Evolutionary conservation across 2,329 filamentous ascomycete species (phyloP).

Genomic region (Fusarium mundagurra): DNA sequence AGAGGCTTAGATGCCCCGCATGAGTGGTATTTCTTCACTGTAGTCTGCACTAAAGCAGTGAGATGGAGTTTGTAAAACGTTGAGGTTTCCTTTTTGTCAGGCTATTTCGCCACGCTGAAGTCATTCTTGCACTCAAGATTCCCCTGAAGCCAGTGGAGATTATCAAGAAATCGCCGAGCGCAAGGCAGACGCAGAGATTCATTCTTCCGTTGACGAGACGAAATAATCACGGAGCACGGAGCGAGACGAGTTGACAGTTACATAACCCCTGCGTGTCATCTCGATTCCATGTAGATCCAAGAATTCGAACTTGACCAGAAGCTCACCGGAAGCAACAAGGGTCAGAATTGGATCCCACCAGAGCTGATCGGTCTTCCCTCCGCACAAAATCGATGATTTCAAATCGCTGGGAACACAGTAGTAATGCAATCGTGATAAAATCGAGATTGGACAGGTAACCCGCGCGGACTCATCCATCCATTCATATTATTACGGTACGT

Average conservation of each 20-base stretch:
- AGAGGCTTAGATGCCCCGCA: neutral
- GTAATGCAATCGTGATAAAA: constrained; percentile 4
- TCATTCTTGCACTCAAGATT: constrained; percentile 4
- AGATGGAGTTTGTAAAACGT: constrained; percentile 1
- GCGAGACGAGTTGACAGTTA: constrained; percentile 30
- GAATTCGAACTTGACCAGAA: constrained; percentile 31
- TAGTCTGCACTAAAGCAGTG: constrained; percentile 2
- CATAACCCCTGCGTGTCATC: constrained; percentile 35
- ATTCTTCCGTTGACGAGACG: constrained; percentile 13
- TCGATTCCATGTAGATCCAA: constrained; percentile 35
- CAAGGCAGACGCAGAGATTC: constrained; percentile 10
- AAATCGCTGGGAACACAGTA: constrained; percentile 17
- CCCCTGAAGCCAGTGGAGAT: constrained; percentile 18
- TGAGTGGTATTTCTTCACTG: constrained; percentile 10
- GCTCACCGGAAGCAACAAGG: constrained; percentile 28
- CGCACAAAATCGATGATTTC: constrained; percentile 24
- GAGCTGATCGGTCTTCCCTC: constrained; percentile 23
- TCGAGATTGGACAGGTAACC: constrained; percentile 24
- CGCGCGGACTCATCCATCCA: neutral
- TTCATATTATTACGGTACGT: constrained; percentile 24
- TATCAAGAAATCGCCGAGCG: constrained; percentile 18
- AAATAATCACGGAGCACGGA: constrained; percentile 32
- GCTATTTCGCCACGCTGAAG: neutral
- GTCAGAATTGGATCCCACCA: constrained; percentile 5
- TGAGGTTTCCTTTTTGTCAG: neutral